These are phyloP conservation scores for Boehmeria nivea DNA, from an alignment of 306 rosid genomes.

Conservation along the genomic window DNA sequence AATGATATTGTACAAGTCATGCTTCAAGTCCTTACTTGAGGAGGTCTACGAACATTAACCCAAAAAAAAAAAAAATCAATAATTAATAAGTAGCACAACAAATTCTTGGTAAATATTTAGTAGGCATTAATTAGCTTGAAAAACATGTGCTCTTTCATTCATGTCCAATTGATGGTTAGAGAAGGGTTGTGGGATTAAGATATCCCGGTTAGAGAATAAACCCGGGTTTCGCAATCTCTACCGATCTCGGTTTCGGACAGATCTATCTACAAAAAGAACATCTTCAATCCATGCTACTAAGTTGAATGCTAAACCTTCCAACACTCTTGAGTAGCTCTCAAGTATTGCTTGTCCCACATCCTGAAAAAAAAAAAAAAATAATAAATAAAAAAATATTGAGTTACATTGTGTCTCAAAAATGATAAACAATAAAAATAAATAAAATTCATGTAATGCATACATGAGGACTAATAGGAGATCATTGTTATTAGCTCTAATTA, in stretches of 20 bases:
- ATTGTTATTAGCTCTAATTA: too few species aligned
- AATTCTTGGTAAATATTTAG: background rate
- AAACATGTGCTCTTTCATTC: background rate
- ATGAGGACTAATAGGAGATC: too few species aligned
- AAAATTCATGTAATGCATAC: too few species aligned
- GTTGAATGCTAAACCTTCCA: conserved; percentile 40
- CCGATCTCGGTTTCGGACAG: conserved; percentile 18
- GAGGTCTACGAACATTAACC: too few species aligned
- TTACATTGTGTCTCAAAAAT: too few species aligned
- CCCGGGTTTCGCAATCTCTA: background rate
- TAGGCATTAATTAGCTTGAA: too few species aligned
- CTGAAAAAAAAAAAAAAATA: conserved; percentile 12
- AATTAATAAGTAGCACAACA: too few species aligned
- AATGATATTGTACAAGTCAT: background rate
- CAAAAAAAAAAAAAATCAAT: too few species aligned
- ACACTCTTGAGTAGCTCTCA: conserved; percentile 46
- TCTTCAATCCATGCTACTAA: conserved; percentile 39
- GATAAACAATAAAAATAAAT: too few species aligned
- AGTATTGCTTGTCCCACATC: conserved; percentile 44
- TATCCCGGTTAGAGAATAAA: background rate
- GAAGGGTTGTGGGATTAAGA: conserved; percentile 7
- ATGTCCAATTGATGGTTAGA: conserved; percentile 8
- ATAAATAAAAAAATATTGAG: too few species aligned
- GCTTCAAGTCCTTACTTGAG: too few species aligned
- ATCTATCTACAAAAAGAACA: conserved; percentile 31